phyloP scores from a whole-genome alignment of 495 filamentous ascomycete genomes.

The Aspergillus bertholletiae region DNA sequence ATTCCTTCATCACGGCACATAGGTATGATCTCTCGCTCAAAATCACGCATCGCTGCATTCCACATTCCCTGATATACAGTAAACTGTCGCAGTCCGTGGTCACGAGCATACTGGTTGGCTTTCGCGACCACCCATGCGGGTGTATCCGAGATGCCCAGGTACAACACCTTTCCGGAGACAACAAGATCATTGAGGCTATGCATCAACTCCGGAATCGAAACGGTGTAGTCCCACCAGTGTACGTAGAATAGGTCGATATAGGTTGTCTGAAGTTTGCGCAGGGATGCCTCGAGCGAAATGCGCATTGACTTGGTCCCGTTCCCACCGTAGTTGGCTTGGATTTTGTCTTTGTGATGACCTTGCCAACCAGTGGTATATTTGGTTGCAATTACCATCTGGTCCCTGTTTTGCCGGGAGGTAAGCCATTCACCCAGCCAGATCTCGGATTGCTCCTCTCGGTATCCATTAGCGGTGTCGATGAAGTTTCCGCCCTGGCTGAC shows the following conservation, averaged over 20 bases:
- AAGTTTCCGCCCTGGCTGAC: conserved; percentile 69
- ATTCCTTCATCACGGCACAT: conserved; percentile 68
- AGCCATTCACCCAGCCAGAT: conserved; percentile 77
- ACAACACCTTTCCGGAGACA: conserved; percentile 60
- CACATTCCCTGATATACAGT: conserved; percentile 65
- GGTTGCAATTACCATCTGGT: conserved; percentile 67
- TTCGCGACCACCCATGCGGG: conserved; percentile 69
- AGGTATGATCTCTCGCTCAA: conserved; percentile 68
- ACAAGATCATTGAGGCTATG: conserved; percentile 60
- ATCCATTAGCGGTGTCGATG: conserved; percentile 70
- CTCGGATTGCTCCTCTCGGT: conserved; percentile 69
- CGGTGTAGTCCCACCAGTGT: conserved; percentile 66
- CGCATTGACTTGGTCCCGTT: conserved; percentile 57
- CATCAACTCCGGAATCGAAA: conserved; percentile 67
- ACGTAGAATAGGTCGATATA: conserved; percentile 63
- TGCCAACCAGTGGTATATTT: conserved; percentile 56
- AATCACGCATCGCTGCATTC: conserved; percentile 58
- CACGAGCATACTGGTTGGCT: conserved; percentile 62
- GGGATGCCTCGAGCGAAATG: conserved; percentile 45
- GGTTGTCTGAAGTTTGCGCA: conserved; percentile 58
- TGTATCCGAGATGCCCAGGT: conserved; percentile 65
- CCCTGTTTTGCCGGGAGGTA: conserved; percentile 45
- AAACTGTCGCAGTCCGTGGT: conserved; percentile 62
- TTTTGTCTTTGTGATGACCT: conserved; percentile 23
- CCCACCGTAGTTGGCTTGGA: conserved; percentile 50